Conservation (phyloP, 2,329 filamentous ascomycete species). For the Neoascochyta sp. region DNA sequence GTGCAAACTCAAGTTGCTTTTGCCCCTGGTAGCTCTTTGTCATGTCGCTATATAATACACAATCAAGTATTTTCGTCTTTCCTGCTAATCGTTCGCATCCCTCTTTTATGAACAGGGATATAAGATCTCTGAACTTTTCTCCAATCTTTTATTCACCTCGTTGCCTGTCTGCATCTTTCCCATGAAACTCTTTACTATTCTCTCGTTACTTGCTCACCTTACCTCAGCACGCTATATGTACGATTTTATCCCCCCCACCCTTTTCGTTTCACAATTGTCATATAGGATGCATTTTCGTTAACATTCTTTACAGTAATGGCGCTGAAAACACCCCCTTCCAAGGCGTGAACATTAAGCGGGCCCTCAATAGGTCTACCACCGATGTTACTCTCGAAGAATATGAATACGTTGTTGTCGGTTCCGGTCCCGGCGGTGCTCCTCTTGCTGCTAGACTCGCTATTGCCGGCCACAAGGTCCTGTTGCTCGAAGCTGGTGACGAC, state of each 20-base stretch:
- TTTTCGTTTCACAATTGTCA: neutral
- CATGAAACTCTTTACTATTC: constrained; percentile 8
- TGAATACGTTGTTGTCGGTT: constrained; percentile 60
- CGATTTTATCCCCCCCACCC: constrained; percentile 1
- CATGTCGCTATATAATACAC: too few species aligned
- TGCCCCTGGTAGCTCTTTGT: too few species aligned
- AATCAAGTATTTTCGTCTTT: too few species aligned
- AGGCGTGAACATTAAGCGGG: constrained; percentile 18
- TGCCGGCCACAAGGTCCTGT: constrained; percentile 54
- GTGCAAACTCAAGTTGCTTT: too few species aligned
- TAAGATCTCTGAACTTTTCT: too few species aligned
- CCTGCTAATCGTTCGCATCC: too few species aligned
- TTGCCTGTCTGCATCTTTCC: too few species aligned
- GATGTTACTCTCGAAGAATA: constrained; percentile 38
- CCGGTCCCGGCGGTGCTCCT: constrained; percentile 57
- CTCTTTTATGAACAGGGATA: too few species aligned
- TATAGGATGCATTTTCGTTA: constrained; percentile 1
- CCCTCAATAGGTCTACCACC: constrained; percentile 7
- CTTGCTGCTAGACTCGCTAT: constrained; percentile 55
- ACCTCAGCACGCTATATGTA: constrained; percentile 14
- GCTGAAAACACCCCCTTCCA: constrained; percentile 17
- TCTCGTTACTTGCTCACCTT: constrained; percentile 8
- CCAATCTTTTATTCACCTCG: too few species aligned
- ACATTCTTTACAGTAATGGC: constrained; percentile 13
- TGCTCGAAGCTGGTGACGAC: constrained; percentile 58